phyloP scores from a whole-genome alignment of 2,329 filamentous ascomycete species.

The Xylaria hypoxylon region DNA sequence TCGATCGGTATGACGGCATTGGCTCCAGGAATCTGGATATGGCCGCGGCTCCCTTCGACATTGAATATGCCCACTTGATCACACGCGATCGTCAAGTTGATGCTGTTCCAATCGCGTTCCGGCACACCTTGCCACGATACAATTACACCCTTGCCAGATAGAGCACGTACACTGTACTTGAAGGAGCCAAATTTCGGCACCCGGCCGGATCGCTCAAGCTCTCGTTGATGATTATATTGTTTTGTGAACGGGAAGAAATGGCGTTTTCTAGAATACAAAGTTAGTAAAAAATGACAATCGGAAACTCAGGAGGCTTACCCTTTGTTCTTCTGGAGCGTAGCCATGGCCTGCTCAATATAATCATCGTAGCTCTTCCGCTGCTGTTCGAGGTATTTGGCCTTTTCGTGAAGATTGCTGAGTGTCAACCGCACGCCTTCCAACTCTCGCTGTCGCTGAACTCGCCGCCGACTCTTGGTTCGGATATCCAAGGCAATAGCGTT shows the following conservation, averaged over 20 bases:
- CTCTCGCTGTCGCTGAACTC: slow-evolving; percentile 91
- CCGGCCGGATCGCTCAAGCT: slow-evolving; percentile 90
- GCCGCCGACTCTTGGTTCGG: slow-evolving; percentile 92
- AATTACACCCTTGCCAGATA: slow-evolving; percentile 93
- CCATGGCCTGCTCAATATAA: slow-evolving; percentile 98
- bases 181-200: slow-evolving; percentile 97
- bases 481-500: slow-evolving; percentile 98
- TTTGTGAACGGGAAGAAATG: slow-evolving; percentile 85
- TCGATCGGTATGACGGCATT: slow-evolving; percentile 90
- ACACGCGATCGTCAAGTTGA: slow-evolving; percentile 93
- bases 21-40: slow-evolving; percentile 95
- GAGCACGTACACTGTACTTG: slow-evolving; percentile 92
- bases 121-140: slow-evolving; percentile 89
- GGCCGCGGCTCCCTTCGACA: slow-evolving; percentile 88
- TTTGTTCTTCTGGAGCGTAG: slow-evolving; percentile 96
- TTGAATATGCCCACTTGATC: slow-evolving; percentile 95
- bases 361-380: slow-evolving; percentile 98
- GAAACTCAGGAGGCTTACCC: slow-evolving; percentile 64
- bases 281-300: neutral
- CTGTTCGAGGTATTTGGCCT: slow-evolving; percentile 91
- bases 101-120: slow-evolving; percentile 87
- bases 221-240: slow-evolving; percentile 98
- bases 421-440: slow-evolving; percentile 85
- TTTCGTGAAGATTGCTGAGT: slow-evolving; percentile 79
- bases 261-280: slow-evolving; percentile 25